Conservation (phyloP, 768 basidiomycete species). For the Leccinum truebloodii region DNA sequence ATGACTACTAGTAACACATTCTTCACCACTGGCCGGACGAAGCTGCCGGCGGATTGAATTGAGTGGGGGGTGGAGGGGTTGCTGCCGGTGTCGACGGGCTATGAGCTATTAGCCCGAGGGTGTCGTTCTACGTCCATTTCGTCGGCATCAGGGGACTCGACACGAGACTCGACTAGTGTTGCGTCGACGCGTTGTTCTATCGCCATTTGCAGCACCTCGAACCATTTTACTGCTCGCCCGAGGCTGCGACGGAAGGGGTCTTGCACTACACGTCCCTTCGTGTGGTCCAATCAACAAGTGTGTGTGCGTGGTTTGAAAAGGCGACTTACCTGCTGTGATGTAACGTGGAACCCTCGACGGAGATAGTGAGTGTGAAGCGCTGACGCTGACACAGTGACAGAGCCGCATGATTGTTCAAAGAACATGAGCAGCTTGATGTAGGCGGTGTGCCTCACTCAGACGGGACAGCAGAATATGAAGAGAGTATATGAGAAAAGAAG, state of each 20-base stretch:
- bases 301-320: background rate
- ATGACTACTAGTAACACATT: background rate
- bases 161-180: background rate
- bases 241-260: background rate
- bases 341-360: background rate
- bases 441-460: too few species aligned
- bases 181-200: background rate
- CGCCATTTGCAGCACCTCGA: background rate
- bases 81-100: background rate
- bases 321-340: background rate
- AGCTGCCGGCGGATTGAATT: too few species aligned
- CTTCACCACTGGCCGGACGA: background rate
- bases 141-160: background rate
- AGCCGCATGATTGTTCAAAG: background rate
- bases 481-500: too few species aligned
- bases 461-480: too few species aligned
- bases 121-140: background rate
- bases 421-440: background rate
- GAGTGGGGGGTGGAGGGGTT: too few species aligned
- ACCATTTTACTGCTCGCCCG: background rate
- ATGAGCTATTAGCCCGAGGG: background rate
- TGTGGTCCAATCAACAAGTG: background rate
- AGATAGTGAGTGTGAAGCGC: background rate
- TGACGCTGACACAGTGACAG: background rate
- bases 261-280: background rate